Base-by-base conservation (phyloP, 176 grass and related monocot species). In the Chrysopogon serrulatus region DNA sequence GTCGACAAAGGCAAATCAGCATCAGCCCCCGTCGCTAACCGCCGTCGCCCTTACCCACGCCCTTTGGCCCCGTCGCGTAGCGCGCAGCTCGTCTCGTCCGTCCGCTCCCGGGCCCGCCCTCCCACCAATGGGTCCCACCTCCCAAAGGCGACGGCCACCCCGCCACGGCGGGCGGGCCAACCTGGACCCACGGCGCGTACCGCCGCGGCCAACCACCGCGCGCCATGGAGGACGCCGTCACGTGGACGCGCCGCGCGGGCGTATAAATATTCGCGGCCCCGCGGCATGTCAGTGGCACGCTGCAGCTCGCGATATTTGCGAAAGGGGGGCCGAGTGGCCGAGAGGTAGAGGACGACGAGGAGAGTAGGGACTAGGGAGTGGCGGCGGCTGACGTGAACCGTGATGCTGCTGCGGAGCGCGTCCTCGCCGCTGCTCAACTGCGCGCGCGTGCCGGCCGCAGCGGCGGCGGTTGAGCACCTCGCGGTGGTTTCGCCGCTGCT, bases 361-460 rank as follows among this genome's bases (percentile, higher is more conserved):
- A n/a, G n/a, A n/a, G n/a, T n/a, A n/a, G n/a, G n/a, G n/a, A n/a
- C n/a, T n/a, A n/a, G n/a, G 6, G 9, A 3, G 21, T 13, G 27
- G 5, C 3, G 21, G 23, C 21, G 23, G 10, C 0, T n/a, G n/a
- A n/a, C n/a, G n/a, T n/a, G n/a, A n/a, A n/a, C n/a, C 39, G 76
- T 4, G 35, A 90, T 87, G 84, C 89, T 87, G 48, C 89, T 87
- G 60, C 84, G 89, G 59, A 90, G 89, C 75, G 68, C 84, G 68
- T 90, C 89, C 26, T 90, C 75, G 49, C 84, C 68, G 80, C 80
- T 83, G 84, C 89, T 87, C 74, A 79, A 83, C 86, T 40, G 54
- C 79, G 62, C 24, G 14, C 79, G 79, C 10, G 83, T 40, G 41
- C 71, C 33, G 27, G 26, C 17, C 10, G 71, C 33, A 65, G 21